Conservation (phyloP, 768 basidiomycete genomes). For the Roridomyces roridus region DNA sequence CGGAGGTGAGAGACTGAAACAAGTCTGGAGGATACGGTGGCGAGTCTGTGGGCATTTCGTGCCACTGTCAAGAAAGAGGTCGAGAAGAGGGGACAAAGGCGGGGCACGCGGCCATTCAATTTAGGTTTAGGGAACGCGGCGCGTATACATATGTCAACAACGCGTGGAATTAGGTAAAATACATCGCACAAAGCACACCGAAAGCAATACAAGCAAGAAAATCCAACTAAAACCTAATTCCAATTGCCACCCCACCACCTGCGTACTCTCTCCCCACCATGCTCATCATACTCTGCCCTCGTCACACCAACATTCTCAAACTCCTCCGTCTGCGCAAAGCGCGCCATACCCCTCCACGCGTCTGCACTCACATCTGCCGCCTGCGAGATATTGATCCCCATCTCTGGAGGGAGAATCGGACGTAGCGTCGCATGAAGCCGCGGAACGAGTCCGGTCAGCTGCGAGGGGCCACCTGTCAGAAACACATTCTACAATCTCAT, state of each 20-base stretch:
- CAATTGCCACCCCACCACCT: conserved; percentile 95
- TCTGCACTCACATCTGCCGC: conserved; percentile 75
- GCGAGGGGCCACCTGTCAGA: conserved; percentile 84
- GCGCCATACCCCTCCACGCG: conserved; percentile 94
- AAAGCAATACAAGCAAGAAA: conserved; percentile 11
- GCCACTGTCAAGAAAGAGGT: not conserved
- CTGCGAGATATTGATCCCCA: conserved; percentile 65
- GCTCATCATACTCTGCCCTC: conserved; percentile 86
- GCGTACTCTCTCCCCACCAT: conserved; percentile 86
- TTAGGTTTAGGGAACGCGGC: not conserved
- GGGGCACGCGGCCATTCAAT: too few species aligned
- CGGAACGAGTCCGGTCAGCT: conserved; percentile 69
- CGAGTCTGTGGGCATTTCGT: not conserved
- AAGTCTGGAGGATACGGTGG: conserved; percentile 14
- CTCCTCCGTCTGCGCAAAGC: conserved; percentile 63
- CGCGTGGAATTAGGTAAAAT: conserved; percentile 30
- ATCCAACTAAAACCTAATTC: conserved; percentile 50
- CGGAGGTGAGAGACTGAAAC: conserved; percentile 24
- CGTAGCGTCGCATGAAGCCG: conserved; percentile 79
- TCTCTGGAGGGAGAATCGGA: conserved; percentile 85
- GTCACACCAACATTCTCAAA: conserved; percentile 67
- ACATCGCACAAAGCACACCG: not conserved
- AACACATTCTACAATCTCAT: conserved; percentile 82
- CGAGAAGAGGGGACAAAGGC: too few species aligned
- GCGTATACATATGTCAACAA: too few species aligned